Conservation (phyloP, 352 stramenopile genomes). For the Pythium plurisporium region DNA sequence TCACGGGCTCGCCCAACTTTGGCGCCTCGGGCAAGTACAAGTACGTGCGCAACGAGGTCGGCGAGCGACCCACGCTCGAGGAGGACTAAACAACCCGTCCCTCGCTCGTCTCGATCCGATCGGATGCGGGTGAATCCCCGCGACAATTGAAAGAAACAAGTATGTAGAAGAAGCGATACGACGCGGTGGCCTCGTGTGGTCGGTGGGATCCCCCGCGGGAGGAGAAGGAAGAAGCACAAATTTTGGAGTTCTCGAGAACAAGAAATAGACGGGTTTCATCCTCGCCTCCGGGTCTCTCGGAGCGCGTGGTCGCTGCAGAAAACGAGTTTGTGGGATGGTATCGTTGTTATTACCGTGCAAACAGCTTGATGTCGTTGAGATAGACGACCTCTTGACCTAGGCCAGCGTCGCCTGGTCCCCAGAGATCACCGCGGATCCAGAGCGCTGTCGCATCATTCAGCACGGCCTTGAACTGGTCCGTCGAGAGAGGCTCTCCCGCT, state of each 20-base stretch:
- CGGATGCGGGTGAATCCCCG: too few species aligned
- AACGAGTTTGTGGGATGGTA: too few species aligned
- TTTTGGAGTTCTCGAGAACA: too few species aligned
- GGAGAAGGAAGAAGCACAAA: too few species aligned
- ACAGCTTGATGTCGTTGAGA: conserved; percentile 57
- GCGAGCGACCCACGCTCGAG: conserved; percentile 65
- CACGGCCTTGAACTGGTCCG: conserved; percentile 28
- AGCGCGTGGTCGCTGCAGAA: too few species aligned
- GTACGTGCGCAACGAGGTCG: conserved; percentile 67
- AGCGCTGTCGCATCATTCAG: conserved; percentile 31
- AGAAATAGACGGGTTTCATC: too few species aligned
- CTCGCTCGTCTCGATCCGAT: too few species aligned
- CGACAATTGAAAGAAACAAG: too few species aligned
- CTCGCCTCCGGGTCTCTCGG: too few species aligned
- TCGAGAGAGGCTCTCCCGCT: conserved; percentile 24
- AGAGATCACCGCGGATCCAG: conserved; percentile 68
- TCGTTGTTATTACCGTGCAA: conserved; percentile 23
- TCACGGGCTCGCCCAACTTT: conserved; percentile 32
- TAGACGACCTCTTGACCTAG: conserved; percentile 70
- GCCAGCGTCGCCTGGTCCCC: conserved; percentile 38
- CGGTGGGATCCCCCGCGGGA: too few species aligned
- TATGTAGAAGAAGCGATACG: too few species aligned
- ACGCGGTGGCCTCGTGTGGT: too few species aligned
- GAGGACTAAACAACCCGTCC: conserved; percentile 39
- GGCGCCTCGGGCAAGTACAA: conserved; percentile 71